These are phyloP conservation scores for Oryza coarctata DNA, from an alignment of 176 grass and related monocot genomes.

Conservation along the genomic window DNA sequence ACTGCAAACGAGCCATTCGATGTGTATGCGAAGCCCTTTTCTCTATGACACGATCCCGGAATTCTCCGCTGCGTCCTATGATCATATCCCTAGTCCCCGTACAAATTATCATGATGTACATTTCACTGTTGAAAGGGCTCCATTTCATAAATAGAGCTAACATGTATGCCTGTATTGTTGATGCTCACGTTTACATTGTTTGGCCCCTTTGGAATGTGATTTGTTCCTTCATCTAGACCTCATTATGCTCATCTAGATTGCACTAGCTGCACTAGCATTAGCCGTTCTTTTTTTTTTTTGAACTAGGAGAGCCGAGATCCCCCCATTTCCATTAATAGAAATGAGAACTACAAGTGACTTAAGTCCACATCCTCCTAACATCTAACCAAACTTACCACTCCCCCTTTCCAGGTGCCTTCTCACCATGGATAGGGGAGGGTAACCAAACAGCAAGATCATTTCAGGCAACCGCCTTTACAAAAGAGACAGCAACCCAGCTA, in stretches of 20 bases:
- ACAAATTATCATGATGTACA: constrained; percentile 34
- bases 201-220: not conserved
- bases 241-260: not conserved
- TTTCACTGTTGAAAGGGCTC: constrained; percentile 1
- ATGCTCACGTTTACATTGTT: not conserved
- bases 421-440: too few species aligned
- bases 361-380: too few species aligned
- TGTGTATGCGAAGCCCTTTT: constrained; percentile 88
- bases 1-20: constrained; percentile 67
- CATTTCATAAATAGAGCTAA: constrained; percentile 20
- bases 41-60: constrained; percentile 43
- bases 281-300: too few species aligned
- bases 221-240: not conserved
- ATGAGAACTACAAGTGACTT: too few species aligned
- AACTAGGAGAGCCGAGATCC: too few species aligned
- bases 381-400: too few species aligned
- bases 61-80: not conserved
- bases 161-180: constrained; percentile 1
- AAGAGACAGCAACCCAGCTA: too few species aligned
- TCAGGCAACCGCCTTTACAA: too few species aligned
- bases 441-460: too few species aligned
- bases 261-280: not conserved
- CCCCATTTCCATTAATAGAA: too few species aligned
- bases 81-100: not conserved
- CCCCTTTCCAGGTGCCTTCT: too few species aligned